Base-by-base conservation (phyloP, 768 basidiomycete genomes). In the Austroboletus eburneus region DNA sequence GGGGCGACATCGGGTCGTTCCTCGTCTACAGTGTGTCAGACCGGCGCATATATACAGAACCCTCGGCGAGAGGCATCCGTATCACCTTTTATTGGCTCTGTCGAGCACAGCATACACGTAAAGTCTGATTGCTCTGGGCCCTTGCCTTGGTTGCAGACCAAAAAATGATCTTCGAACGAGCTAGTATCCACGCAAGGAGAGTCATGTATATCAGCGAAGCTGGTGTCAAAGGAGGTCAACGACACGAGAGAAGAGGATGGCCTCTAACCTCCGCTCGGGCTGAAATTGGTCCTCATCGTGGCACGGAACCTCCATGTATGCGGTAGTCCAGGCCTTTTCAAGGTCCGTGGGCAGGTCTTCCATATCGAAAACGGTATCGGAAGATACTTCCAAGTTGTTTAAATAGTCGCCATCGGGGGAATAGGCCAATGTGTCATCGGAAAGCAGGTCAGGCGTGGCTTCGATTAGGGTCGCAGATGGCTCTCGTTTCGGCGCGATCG, bases 361-460 rank as follows among this genome's bases (percentile, higher is more conserved):
- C 4, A 32, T 13, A 9, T 62, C 52, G 3, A 54, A 54, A 17
- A 34, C 42, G 21, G 56, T 61, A 39, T 62, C 62, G 25, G 62
- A 56, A 41, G 62, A 64, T 14, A 45, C 45, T 32, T 54, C 57
- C 3, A 47, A 1, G 38, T 61, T 21, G 24, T 54, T 37, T 24
- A 39, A 14, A 32, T 48, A 21, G 33, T 46, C 43, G 5, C 9
- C 27, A 12, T 51, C 48, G 5, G 35, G 38, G 25, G 42, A 50
- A 35, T 56, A 50, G 41, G 37, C 44, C 1, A 64, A 39, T 1
- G 60, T 63, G 33, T 59, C 63, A 27, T 64, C 63, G 9, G 63
- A 64, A 8, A 41, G 48, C 20, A 42, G n/a, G 50, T 53, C 49
- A 6, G 40, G 18, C 16, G 45, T 2, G 23, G 23, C 21, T 23